Base-by-base conservation (phyloP, 2,329 filamentous ascomycete species). In the Monilinia fructigena region DNA sequence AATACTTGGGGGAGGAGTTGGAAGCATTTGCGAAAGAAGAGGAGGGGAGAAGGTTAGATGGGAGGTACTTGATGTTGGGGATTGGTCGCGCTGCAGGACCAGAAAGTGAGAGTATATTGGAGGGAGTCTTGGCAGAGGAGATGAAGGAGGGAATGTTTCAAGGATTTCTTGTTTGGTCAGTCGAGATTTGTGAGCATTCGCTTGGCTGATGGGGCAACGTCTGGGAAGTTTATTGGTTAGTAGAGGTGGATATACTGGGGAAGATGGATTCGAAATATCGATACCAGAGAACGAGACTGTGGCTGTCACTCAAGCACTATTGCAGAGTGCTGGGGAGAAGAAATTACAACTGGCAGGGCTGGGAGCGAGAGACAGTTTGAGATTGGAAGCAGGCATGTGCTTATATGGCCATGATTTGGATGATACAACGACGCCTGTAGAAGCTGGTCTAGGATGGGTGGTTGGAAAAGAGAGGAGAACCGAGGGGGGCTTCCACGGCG, bases 351-450 rank as follows among this genome's bases (percentile, higher is more conserved):
- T 97, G 55, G 93, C 94, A 2, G 95, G 95, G 3, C 85, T 99
- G 0, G 95, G 93, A 12, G 92, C 95, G 2, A 87, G 95, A 70
- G 95, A 99, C 78, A 96, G 90, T 69, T 86, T 99, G 68, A 89
- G 95, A 56, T 87, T 99, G 40, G 95, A 99, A 81, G 95, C 95
- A 0, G 95, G 95, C 68, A 96, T 99, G 94, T 99, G 95, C 79
- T 85, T 99, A n/a, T 99, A 99, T 80, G 95, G 95, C n/a, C 92
- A 98, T 80, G 95, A 99, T 78, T 85, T 99, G 48, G 88, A 96
- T 77, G 94, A 97, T 67, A 81, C 81, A 0, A 89, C 85, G 14
- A 91, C 89, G 1, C 89, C 89, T 1, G 86, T 89, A 5, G 85
- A 87, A 75, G 89, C 85, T 1, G 83, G 81, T 1, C 79, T 92